A percentile compares a stretch with the other conserved stretches of the same genome.
Conservation (phyloP, 1,284 basidiomycete genomes). For the Ganoderma resinaceum region DNA sequence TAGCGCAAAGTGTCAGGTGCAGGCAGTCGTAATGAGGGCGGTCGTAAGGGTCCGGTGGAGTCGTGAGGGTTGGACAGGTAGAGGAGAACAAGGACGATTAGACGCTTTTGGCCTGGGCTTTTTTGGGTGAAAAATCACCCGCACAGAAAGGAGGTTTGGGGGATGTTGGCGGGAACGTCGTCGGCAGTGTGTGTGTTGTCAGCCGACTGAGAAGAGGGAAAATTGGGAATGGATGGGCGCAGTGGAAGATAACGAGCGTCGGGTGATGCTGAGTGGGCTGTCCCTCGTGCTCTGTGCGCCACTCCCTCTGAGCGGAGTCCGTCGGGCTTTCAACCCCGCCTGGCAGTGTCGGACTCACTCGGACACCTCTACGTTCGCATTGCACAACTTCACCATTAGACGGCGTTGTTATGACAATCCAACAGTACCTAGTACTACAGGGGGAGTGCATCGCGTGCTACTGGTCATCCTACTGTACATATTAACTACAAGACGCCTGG, state of each 20-base stretch:
- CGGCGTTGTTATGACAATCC: neutral
- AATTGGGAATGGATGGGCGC: constrained; percentile 40
- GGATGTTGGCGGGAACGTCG: constrained; percentile 20
- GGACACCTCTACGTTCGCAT: neutral
- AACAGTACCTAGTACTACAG: neutral
- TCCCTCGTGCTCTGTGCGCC: constrained; percentile 34
- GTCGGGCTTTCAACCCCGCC: constrained; percentile 32
- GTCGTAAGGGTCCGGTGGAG: constrained; percentile 35
- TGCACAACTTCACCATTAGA: neutral
- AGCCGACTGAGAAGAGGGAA: constrained; percentile 41
- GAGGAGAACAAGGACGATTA: constrained; percentile 35
- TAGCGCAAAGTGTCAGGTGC: constrained; percentile 30
- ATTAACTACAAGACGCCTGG: neutral
- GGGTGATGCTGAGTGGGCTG: constrained; percentile 32
- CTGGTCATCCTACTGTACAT: neutral
- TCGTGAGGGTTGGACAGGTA: constrained; percentile 37
- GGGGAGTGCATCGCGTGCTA: neutral
- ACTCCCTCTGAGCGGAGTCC: constrained; percentile 31
- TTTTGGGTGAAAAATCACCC: constrained; percentile 26
- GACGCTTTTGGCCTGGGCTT: constrained; percentile 29
- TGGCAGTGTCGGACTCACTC: neutral
- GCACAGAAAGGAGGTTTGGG: constrained; percentile 9
- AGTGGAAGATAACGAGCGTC: constrained; percentile 43
- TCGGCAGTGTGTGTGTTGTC: constrained; percentile 32
- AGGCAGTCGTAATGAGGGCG: constrained; percentile 35